A percentile compares a stretch with the other conserved stretches of the same genome.
These are phyloP conservation scores for Lineolata rhizophorae DNA, from an alignment of 495 filamentous ascomycete species.

Conservation along the genomic window DNA sequence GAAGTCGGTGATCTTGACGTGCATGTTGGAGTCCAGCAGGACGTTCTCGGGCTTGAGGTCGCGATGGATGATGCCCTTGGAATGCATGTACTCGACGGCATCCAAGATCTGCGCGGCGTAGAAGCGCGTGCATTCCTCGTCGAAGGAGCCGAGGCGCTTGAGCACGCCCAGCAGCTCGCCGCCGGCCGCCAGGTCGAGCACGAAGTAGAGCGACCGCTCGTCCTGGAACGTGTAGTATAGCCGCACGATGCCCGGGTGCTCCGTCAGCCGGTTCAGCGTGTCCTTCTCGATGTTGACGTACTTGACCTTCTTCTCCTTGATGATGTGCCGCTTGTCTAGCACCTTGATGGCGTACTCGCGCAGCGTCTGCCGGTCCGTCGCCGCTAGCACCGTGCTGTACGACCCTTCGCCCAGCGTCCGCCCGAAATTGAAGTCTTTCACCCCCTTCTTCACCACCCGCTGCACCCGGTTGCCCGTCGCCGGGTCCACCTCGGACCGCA, in stretches of 20 bases:
- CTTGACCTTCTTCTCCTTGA: slow-evolving; percentile 99
- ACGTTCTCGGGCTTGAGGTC: slow-evolving; percentile 98
- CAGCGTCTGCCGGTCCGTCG: slow-evolving; percentile 83
- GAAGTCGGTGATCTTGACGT: slow-evolving; percentile 98
- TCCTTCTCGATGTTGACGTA: slow-evolving; percentile 99
- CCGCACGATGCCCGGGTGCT: slow-evolving; percentile 91
- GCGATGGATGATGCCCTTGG: slow-evolving; percentile 82
- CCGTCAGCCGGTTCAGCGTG: slow-evolving; percentile 84
- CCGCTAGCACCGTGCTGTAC: slow-evolving; percentile 89
- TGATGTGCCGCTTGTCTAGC: slow-evolving; percentile 95
- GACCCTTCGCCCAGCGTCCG: slow-evolving; percentile 86
- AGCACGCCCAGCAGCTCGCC: slow-evolving; percentile 83
- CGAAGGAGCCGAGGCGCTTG: slow-evolving; percentile 85
- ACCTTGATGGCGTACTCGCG: slow-evolving; percentile 99
- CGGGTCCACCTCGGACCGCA: slow-evolving; percentile 63
- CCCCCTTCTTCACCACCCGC: slow-evolving; percentile 82
- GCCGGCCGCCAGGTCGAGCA: slow-evolving; percentile 79
- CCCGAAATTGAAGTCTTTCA: slow-evolving; percentile 91
- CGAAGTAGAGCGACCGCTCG: slow-evolving; percentile 86
- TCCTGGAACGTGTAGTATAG: slow-evolving; percentile 99
- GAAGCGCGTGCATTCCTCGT: slow-evolving; percentile 86
- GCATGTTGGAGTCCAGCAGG: slow-evolving; percentile 81
- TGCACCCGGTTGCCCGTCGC: slow-evolving; percentile 61
- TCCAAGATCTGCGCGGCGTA: slow-evolving; percentile 95
- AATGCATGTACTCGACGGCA: slow-evolving; percentile 96